Evolutionary conservation across 176 grass and related monocot genomes (phyloP).

Genomic region (Phoenix dactylifera): DNA sequence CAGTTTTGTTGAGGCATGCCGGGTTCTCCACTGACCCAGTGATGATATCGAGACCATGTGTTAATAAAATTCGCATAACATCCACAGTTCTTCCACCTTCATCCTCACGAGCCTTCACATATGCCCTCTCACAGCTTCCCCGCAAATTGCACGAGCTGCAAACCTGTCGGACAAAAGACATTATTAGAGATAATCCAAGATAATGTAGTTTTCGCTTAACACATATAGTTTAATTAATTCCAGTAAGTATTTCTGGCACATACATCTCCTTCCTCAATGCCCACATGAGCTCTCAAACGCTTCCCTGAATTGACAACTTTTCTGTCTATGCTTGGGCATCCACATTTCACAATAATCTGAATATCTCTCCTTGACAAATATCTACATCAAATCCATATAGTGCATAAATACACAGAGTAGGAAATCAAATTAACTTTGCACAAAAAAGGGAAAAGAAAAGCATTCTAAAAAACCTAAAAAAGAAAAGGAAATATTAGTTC

Average conservation of each 20-base stretch:
- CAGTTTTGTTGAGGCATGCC: slow-evolving; percentile 55
- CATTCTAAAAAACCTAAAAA: too few relatives aligned
- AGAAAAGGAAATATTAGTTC: too few relatives aligned
- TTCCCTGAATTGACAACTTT: slow-evolving; percentile 88
- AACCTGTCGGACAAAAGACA: slow-evolving; percentile 46
- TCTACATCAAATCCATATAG: slow-evolving; percentile 23
- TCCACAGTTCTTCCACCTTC: slow-evolving; percentile 87
- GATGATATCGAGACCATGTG: slow-evolving; percentile 60
- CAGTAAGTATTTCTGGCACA: slow-evolving; percentile 6
- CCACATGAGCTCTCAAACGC: slow-evolving; percentile 65
- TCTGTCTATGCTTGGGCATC: slow-evolving; percentile 69
- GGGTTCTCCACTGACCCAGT: slow-evolving; percentile 60
- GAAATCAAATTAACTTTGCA: too few relatives aligned
- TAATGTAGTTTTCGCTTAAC: too few relatives aligned
- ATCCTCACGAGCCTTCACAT: slow-evolving; percentile 57
- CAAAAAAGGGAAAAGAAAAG: too few relatives aligned
- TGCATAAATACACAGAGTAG: too few relatives aligned
- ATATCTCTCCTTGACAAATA: slow-evolving; percentile 79
- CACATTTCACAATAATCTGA: slow-evolving; percentile 34
- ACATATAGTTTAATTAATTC: neutral
- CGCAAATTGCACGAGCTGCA: slow-evolving; percentile 83
- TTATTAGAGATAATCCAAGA: neutral
- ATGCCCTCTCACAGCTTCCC: slow-evolving; percentile 76
- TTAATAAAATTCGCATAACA: slow-evolving; percentile 79
- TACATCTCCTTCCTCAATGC: slow-evolving; percentile 86